Evolutionary conservation across 164 flowering plant genomes (phyloP), one percentile per base, ranked within the genome.

Genomic region (Vitis rupestris): DNA sequence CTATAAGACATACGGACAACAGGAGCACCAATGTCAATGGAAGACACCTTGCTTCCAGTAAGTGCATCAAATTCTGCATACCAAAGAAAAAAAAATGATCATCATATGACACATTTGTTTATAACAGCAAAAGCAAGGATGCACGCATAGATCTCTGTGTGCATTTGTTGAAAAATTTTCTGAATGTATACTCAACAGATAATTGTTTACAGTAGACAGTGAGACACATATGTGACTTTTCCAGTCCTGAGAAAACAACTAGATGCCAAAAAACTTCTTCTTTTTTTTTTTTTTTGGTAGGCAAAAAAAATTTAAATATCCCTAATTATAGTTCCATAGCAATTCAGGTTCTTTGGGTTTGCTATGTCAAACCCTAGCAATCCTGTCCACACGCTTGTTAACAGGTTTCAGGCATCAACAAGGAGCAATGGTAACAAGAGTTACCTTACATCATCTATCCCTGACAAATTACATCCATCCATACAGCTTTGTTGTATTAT

Each of bases 1-100:
- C 98, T 91, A 72, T 93, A 96, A 13, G 81, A 76, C 99, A 96
- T 96, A 15, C 95, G 88, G 56, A 96, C 97, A 79, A 88, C 97
- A 44, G 97, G 92, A 12, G 97, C 78, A 60, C 97, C 97, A 65
- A 93, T 89, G 67, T 96, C 86, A 59, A 96, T 84, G 0, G 89
- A 75, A n/a, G 99, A 84, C 51, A 96, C 87, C 90, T 88, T 96
- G 83, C 95, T 72, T 72, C 99, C 98, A n/a, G 97, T 89, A 59
- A 90, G 70, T 6, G 97, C 98, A 92, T 96, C 99, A 67, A 91
- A 90, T 79, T 96, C 99, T 96, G 84, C 62, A 74, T 44, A 61
- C 1, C 53, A 15, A 59, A 14, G 47, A 0, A 15, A 1, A 37
- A 14, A 60, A 54, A 9, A 50, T 47, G 44, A 50, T 27, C 11